Conservation (phyloP, 768 basidiomycete genomes). For the Amanita muscaria region DNA sequence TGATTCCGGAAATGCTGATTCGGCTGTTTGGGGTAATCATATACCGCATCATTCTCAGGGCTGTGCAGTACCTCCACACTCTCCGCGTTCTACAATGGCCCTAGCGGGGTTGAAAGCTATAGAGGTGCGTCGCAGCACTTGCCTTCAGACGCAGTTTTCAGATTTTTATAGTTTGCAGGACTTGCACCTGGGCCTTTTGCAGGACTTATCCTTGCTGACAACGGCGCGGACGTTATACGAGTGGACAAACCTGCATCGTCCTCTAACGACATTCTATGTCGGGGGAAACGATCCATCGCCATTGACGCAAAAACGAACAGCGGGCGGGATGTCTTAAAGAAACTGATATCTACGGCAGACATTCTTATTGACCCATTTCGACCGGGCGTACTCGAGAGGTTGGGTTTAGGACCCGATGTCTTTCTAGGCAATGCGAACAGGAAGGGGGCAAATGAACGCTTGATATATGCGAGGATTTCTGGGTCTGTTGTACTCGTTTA, state of each 20-base stretch:
- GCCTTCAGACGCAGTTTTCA: background rate
- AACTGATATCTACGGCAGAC: conserved; percentile 59
- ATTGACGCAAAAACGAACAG: conserved; percentile 55
- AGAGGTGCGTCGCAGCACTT: conserved; percentile 24
- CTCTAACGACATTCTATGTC: conserved; percentile 46
- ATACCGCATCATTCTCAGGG: no score
- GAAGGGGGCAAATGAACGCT: conserved; percentile 48
- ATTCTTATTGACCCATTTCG: conserved; percentile 79
- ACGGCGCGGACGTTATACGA: conserved; percentile 69
- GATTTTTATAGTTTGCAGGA: conserved; percentile 55
- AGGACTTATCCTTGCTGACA: conserved; percentile 69
- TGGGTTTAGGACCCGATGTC: conserved; percentile 68
- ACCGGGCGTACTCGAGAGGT: conserved; percentile 72
- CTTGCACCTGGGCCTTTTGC: conserved; percentile 78
- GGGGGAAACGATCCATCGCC: conserved; percentile 69
- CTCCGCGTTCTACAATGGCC: conserved; percentile 29
- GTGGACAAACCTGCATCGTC: conserved; percentile 52
- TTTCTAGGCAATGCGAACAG: conserved; percentile 43
- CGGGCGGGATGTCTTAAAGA: conserved; percentile 47
- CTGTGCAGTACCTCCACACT: no score
- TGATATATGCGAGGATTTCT: conserved; percentile 68
- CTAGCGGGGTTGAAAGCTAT: conserved; percentile 42
- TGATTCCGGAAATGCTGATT: background rate
- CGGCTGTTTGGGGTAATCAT: no score
- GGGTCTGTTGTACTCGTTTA: conserved; percentile 36